Evolutionary conservation across 73 alveolate species (phyloP), one percentile per base, ranked within the genome.

Genomic region (Paramecium pentaurelia): DNA sequence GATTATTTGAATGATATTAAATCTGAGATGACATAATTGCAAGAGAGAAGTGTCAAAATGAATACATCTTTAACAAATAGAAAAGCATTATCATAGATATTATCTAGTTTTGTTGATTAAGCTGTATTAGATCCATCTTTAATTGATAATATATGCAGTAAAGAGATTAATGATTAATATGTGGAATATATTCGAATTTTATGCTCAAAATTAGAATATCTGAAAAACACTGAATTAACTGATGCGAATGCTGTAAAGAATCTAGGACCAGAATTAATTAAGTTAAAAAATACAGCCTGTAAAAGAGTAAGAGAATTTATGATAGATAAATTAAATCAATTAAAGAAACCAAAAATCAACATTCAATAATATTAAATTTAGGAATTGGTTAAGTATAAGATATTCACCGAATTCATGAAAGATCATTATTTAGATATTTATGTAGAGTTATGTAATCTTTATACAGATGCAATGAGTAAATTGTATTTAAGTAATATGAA

Each of bases 1-100:
- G 94, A 89, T 89, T 83, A 89, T 22, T 71, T 89, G 51, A 89
- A 89, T 89, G 94, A 89, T 30, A 89, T 89, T 22, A 89, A 89
- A 83, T 71, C 92, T 11, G 86, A 89, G 36, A 89, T 89, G 94
- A 89, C 94, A 16, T 59, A 71, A 71, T 89, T 89, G 10, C 64
- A 89, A 73, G 94, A 89, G 20, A 89, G 60, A 71, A 58, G 88
- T 12, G 70, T 89, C 5, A 71, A 68, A 30, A 71, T 89, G 94
- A 89, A 89, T 89, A 89, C 88, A 3, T 40, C 94, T 27, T 58
- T 89, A 7, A 89, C 94, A 38, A 89, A 89, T 34, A 77, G 94
- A 34, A 89, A 89, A 37, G 75, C 71, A 18, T 34, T 89, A 8
- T 71, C 86, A 9, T 40, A 89, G 40, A 71, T 89, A 12, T 51